Evolutionary conservation across 176 grass and related monocot species (phyloP).

Genomic region (Bothriochloa decipiens): DNA sequence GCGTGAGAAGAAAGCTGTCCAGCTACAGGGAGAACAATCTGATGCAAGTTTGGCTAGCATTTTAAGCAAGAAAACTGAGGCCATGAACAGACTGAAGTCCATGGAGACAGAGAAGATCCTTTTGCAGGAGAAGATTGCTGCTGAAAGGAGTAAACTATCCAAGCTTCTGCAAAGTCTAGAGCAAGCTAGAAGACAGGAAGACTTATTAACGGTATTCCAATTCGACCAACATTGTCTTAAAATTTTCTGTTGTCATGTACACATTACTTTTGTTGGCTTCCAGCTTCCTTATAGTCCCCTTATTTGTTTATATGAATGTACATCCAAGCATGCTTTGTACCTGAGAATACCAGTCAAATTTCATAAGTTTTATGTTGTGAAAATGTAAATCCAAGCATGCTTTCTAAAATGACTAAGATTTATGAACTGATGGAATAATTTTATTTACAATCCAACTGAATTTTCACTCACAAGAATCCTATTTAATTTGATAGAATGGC

Average conservation of each 20-base stretch:
- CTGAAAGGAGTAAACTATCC: slow-evolving; percentile 40
- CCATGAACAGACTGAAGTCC: slow-evolving; percentile 27
- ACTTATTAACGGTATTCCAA: slow-evolving; percentile 26
- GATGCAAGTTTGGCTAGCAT: slow-evolving; percentile 30
- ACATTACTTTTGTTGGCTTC: neutral
- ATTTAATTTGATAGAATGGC: neutral
- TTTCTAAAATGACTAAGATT: neutral
- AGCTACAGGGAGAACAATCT: slow-evolving; percentile 30
- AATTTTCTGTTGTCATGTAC: slow-evolving; percentile 13
- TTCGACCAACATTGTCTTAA: slow-evolving; percentile 1
- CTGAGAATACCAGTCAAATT: neutral
- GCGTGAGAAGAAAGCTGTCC: slow-evolving; percentile 38
- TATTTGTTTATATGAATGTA: neutral
- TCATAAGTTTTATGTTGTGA: neutral
- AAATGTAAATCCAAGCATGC: neutral
- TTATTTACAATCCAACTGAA: neutral
- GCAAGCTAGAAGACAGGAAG: slow-evolving; percentile 20
- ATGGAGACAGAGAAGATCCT: slow-evolving; percentile 42
- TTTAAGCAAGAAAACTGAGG: slow-evolving; percentile 33
- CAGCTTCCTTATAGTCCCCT: neutral
- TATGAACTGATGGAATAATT: neutral
- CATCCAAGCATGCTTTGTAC: neutral
- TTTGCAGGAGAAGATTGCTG: slow-evolving; percentile 42
- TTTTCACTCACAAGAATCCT: neutral
- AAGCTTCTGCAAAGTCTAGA: slow-evolving; percentile 42